Percentiles rank a stretch among this genome's conserved stretches.
These are phyloP conservation scores for Eucommia ulmoides DNA, from an alignment of 257 asterid species.

Conservation along the genomic window DNA sequence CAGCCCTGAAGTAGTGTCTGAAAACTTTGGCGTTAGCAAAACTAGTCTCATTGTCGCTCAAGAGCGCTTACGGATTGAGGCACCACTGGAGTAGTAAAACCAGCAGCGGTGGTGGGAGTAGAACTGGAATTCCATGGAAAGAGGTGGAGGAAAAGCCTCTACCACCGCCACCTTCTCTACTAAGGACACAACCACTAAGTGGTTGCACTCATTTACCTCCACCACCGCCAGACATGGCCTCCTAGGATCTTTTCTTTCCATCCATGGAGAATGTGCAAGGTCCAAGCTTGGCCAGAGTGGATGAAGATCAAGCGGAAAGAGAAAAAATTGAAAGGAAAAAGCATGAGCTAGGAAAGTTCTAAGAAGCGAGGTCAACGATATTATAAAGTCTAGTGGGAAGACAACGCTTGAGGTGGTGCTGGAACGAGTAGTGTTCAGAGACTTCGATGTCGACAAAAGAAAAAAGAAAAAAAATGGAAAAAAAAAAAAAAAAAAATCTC, in stretches of 20 bases:
- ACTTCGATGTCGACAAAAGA: no score
- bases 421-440: not conserved
- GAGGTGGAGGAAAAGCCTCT: not conserved
- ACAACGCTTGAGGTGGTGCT: not conserved
- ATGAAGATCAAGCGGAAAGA: not conserved
- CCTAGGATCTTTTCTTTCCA: not conserved
- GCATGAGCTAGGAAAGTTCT: not conserved
- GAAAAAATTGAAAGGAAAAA: not conserved
- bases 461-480: no score
- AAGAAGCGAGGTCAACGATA: not conserved
- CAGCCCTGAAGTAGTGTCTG: no score
- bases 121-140: constrained; percentile 23
- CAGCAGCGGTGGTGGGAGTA: constrained; percentile 23
- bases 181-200: not conserved
- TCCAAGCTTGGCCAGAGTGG: not conserved
- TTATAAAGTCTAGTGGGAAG: not conserved
- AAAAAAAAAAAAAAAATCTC: no score
- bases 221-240: not conserved
- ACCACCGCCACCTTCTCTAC: not conserved
- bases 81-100: constrained; percentile 33
- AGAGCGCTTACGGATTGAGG: constrained; percentile 39
- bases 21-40: no score
- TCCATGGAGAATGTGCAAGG: not conserved
- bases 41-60: no score
- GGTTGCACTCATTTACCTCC: not conserved